Base-by-base conservation (phyloP, 352 stramenopile species). In the Phytophthora sansomeana region DNA sequence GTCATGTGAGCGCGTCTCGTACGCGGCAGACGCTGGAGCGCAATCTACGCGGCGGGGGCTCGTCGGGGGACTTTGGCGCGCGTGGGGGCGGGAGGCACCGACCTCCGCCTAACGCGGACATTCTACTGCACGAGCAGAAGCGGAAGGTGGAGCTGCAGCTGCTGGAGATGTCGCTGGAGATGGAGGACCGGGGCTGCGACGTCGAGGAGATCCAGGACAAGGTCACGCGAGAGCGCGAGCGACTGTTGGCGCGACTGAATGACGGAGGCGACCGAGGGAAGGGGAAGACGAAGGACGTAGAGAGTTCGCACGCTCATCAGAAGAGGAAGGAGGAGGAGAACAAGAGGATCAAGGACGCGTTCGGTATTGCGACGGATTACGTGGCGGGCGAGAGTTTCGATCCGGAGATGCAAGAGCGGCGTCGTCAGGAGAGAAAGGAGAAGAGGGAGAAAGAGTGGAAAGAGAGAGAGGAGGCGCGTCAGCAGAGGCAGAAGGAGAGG, bases 61-160 rank as follows among this genome's bases (percentile, higher is more conserved):
- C 17, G 1, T 63, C 42, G 13, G 60, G 56, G 26, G 67, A 53
- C 26, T 73, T 69, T 49, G 53, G 44, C 9, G 35, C 42, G 6
- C 68, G 38, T 36, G 57, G 30, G 30, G 50, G 63, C n/a, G 69
- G 60, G 53, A 61, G 60, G 46, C 68, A 60, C 57, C 55, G 71
- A 26, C 50, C 49, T 4, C 56, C 77, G 4, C 73, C 81, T 10
- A 95, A 96, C 63, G 69, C 85, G n/a, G 80, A 95, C 32, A 91
- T 97, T 32, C 49, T 93, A 35, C 69, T 87, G 54, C 90, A 97
- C 64, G 86, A 95, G 32, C 67, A 81, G 60, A 93, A 93, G 74
- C 85, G 90, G 30, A 62, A 79, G 64, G 75, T 96, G 36, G 90
- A 97, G 67, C 77, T 96, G 30, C 70, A 89, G 73, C 71, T 96